Evolutionary conservation across 306 rosid genomes (phyloP).

Genomic region (Cicer chorassanicum): DNA sequence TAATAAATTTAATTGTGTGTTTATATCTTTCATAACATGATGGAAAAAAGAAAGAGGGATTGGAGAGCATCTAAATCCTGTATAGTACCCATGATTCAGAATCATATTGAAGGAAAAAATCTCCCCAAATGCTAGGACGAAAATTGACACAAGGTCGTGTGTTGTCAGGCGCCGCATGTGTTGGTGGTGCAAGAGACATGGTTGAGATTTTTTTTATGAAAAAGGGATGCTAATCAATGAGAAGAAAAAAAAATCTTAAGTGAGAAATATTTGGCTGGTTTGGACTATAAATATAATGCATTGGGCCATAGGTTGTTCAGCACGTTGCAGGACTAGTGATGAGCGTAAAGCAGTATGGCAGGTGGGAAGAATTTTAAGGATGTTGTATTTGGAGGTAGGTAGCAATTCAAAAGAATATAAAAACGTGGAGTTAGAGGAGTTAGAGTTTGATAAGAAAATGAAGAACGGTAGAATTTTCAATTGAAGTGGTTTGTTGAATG

Average conservation of each 20-base stretch:
- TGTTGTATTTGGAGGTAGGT: background rate
- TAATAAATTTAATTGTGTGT: no score
- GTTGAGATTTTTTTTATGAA: background rate
- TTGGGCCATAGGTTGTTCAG: background rate
- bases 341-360: background rate
- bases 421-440: background rate
- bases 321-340: background rate
- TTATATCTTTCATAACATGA: no score
- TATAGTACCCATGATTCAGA: background rate
- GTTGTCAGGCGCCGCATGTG: background rate
- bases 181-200: background rate
- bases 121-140: slow-evolving; percentile 33
- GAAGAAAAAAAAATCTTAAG: background rate
- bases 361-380: background rate
- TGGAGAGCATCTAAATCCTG: background rate
- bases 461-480: background rate
- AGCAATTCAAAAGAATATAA: background rate
- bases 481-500: background rate
- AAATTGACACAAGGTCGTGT: slow-evolving; percentile 26
- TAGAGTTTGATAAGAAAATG: background rate
- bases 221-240: background rate
- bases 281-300: background rate
- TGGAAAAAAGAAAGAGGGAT: no score
- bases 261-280: background rate
- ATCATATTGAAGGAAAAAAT: slow-evolving; percentile 32